Percentiles rank a stretch among this genome's conserved stretches.
Evolutionary conservation across 1,284 basidiomycete genomes (phyloP).

Genomic region (Blastosporella zonata): DNA sequence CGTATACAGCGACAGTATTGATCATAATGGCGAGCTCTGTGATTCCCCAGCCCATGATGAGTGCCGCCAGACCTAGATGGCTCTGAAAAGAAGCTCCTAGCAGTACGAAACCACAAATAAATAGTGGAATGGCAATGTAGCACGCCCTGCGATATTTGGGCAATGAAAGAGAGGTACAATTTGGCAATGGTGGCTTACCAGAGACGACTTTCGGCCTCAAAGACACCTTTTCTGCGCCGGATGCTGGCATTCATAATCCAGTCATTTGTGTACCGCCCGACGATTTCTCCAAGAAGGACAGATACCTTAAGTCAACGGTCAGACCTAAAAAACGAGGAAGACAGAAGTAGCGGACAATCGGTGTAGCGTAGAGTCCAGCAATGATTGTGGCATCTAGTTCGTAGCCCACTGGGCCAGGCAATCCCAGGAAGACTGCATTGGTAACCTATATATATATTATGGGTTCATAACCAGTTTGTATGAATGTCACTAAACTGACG

Average conservation of each 20-base stretch:
- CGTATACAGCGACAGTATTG: constrained; percentile 62
- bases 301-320: constrained; percentile 12
- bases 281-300: constrained; percentile 59
- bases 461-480: too few relatives aligned
- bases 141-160: constrained; percentile 45
- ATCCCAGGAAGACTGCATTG: constrained; percentile 65
- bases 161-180: not conserved
- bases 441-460: too few relatives aligned
- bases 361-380: constrained; percentile 60
- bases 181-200: constrained; percentile 47
- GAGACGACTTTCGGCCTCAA: constrained; percentile 66
- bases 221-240: constrained; percentile 62
- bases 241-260: constrained; percentile 58
- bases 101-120: constrained; percentile 61
- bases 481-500: too few relatives aligned
- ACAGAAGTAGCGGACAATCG: constrained; percentile 47
- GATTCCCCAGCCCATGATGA: constrained; percentile 72
- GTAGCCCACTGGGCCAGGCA: constrained; percentile 56
- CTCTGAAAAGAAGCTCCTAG: constrained; percentile 59
- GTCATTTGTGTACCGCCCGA: constrained; percentile 67
- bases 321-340: not conserved
- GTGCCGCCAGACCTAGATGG: constrained; percentile 49
- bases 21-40: constrained; percentile 60
- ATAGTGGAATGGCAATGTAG: constrained; percentile 64
- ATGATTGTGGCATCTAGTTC: constrained; percentile 51